phyloP scores from a whole-genome alignment of 345 rosid species.

The Citrus cavaleriei region DNA sequence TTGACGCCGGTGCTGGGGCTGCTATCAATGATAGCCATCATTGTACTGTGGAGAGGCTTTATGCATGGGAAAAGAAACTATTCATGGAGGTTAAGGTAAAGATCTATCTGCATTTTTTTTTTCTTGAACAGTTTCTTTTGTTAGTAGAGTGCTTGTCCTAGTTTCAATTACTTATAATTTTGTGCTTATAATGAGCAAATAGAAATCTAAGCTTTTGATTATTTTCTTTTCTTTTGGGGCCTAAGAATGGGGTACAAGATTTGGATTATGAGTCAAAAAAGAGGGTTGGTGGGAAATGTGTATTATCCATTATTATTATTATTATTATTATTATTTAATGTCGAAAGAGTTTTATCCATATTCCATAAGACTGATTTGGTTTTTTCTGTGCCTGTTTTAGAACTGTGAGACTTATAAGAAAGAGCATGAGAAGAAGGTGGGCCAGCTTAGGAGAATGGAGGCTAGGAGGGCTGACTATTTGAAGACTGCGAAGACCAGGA shows the following conservation, averaged over 20 bases:
- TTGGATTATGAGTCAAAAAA: background rate
- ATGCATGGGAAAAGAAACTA: conserved; percentile 97
- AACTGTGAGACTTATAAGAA: conserved; percentile 61
- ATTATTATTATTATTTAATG: too few species aligned
- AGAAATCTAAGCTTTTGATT: background rate
- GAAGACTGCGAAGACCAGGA: conserved; percentile 76
- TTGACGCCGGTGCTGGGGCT: conserved; percentile 11
- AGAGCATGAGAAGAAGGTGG: conserved; percentile 82
- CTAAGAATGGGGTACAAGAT: background rate
- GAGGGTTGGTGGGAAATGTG: background rate
- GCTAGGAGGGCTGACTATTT: conserved; percentile 76
- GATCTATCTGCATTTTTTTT: background rate
- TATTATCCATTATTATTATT: too few species aligned
- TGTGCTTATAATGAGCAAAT: background rate
- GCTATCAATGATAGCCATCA: conserved; percentile 51
- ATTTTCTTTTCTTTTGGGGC: background rate
- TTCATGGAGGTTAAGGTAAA: conserved; percentile 88
- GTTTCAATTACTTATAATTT: background rate
- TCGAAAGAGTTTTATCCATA: too few species aligned
- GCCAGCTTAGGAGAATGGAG: conserved; percentile 77
- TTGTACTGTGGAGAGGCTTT: conserved; percentile 78
- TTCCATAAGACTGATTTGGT: background rate
- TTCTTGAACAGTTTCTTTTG: background rate
- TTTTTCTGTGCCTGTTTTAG: conserved; percentile 29
- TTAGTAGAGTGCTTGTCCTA: background rate